Percentiles rank a stretch among this genome's conserved stretches.
phyloP scores from a whole-genome alignment of 176 grass and related monocot species.

The Saccharum officinarum region DNA sequence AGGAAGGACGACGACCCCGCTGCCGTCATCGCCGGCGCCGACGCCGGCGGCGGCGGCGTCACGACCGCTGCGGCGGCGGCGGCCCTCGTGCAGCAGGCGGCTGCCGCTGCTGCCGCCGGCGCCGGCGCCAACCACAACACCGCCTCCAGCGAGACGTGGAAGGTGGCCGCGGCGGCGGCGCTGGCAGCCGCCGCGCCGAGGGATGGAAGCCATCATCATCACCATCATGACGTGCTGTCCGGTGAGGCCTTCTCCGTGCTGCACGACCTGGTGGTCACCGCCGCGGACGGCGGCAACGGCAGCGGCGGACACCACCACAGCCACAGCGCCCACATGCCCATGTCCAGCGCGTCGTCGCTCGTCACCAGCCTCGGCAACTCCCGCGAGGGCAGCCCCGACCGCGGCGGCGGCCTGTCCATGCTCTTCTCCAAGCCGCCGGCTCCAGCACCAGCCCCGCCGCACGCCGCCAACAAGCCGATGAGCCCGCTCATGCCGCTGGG shows the following conservation, averaged over 20 bases:
- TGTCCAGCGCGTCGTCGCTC: constrained; percentile 53
- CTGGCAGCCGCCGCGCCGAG: background rate
- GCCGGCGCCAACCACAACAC: background rate
- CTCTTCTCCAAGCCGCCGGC: constrained; percentile 58
- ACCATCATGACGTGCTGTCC: constrained; percentile 30
- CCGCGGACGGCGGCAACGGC: background rate
- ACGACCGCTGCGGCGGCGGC: background rate
- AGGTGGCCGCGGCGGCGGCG: background rate
- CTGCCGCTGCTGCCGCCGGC: background rate
- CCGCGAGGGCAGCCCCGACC: constrained; percentile 66
- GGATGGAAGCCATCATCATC: background rate
- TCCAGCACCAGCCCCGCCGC: background rate
- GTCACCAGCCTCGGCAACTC: constrained; percentile 63
- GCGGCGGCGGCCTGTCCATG: constrained; percentile 66
- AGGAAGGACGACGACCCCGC: constrained; percentile 38
- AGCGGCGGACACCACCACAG: background rate
- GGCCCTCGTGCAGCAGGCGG: background rate
- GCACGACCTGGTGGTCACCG: constrained; percentile 40
- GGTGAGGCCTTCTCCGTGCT: constrained; percentile 47
- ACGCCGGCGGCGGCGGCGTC: background rate
- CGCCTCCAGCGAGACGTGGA: background rate
- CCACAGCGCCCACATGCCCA: background rate
- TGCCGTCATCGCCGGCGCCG: too few relatives aligned
- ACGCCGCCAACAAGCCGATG: constrained; percentile 40
- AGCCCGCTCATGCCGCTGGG: constrained; percentile 40